Percentiles rank a stretch among this genome's conserved stretches.
phyloP scores from a whole-genome alignment of 768 basidiomycete species.

The Xanthoconium stramineum region DNA sequence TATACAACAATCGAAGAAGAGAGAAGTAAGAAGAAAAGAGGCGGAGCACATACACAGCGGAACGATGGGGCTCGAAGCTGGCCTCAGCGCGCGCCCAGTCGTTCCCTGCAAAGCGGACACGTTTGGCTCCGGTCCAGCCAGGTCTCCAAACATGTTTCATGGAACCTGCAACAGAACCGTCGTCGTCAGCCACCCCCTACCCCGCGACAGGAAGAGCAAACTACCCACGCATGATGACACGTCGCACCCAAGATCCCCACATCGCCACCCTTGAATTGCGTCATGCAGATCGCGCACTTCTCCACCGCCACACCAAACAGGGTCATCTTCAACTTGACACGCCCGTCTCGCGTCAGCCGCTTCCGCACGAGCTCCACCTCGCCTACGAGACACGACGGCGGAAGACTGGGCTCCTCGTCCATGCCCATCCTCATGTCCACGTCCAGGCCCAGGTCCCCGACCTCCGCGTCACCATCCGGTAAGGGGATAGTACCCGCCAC shows the following conservation, averaged over 20 bases:
- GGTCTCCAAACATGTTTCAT: constrained; percentile 57
- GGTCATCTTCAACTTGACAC: constrained; percentile 66
- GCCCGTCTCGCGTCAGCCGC: constrained; percentile 60
- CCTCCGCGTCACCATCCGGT: constrained; percentile 8
- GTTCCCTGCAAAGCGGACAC: constrained; percentile 64
- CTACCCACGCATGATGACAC: constrained; percentile 56
- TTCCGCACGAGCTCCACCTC: constrained; percentile 55
- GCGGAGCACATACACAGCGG: not conserved
- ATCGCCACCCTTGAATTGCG: constrained; percentile 62
- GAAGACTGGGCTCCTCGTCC: no score
- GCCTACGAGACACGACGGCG: constrained; percentile 33
- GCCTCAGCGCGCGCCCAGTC: constrained; percentile 32
- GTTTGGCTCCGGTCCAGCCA: constrained; percentile 61
- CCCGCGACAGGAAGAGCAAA: not conserved
- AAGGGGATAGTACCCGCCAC: not conserved
- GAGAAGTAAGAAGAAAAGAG: not conserved
- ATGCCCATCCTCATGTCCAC: no score
- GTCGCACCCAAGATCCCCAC: constrained; percentile 50
- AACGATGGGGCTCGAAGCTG: not conserved
- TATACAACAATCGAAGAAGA: constrained; percentile 5
- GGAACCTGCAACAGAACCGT: constrained; percentile 38
- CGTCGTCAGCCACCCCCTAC: not conserved
- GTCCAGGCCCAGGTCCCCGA: not conserved
- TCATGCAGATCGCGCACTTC: constrained; percentile 71
- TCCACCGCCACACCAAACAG: constrained; percentile 62